phyloP scores from a whole-genome alignment of 169 alveolate genomes.

The Theileria annulata region DNA sequence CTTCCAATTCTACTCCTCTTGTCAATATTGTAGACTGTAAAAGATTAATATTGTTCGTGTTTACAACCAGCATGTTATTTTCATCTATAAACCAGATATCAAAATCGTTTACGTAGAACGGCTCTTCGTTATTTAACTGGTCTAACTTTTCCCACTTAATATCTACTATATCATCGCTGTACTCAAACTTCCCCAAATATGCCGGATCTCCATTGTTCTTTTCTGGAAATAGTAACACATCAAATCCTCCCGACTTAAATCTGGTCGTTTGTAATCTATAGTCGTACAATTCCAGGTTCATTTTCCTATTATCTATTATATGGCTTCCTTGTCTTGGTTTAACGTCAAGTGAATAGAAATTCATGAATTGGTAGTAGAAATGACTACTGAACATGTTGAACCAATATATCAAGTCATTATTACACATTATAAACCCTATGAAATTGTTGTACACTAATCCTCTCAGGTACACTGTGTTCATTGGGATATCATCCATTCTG shows the following conservation, averaged over 20 bases:
- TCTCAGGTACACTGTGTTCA: slow-evolving; percentile 25
- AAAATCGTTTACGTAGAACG: background rate
- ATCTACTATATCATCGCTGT: background rate
- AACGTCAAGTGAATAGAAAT: slow-evolving; percentile 24
- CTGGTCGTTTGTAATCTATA: background rate
- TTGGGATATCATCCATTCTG: slow-evolving; percentile 41
- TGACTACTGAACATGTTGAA: slow-evolving; percentile 13
- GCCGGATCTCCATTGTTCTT: background rate
- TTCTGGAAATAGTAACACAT: background rate
- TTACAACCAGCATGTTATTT: background rate
- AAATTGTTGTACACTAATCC: slow-evolving; percentile 10
- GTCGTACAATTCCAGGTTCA: slow-evolving; percentile 7
- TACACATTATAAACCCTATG: slow-evolving; percentile 20
- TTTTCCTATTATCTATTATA: background rate
- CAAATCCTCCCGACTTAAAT: background rate
- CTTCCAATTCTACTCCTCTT: background rate
- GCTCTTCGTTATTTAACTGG: background rate
- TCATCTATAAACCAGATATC: background rate
- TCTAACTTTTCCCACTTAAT: background rate
- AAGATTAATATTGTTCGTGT: background rate
- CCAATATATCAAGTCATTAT: slow-evolving; percentile 45
- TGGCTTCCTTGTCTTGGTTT: background rate
- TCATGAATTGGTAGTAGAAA: slow-evolving; percentile 41
- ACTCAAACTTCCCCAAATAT: background rate
- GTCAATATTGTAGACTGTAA: background rate